Evolutionary conservation across 768 basidiomycete genomes (phyloP).

Genomic region (Mycena epipterygia): DNA sequence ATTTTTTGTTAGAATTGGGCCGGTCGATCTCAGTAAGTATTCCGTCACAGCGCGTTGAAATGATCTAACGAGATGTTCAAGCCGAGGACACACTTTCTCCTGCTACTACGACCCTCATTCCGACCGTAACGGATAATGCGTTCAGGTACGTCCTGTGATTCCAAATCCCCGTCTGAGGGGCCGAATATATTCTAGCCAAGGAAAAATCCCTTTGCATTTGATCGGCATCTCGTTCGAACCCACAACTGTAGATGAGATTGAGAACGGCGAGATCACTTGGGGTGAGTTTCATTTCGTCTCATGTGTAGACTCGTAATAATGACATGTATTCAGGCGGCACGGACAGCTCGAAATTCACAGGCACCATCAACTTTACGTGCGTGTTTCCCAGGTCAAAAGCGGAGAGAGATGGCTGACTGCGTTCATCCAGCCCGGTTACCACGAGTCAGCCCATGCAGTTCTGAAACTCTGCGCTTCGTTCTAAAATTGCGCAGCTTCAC

Average conservation of each 20-base stretch:
- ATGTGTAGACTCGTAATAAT: background rate
- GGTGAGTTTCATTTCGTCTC: background rate
- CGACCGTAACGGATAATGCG: constrained; percentile 59
- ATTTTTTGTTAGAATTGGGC: constrained; percentile 56
- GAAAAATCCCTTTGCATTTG: constrained; percentile 43
- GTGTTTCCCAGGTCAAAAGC: constrained; percentile 6
- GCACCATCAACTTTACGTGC: constrained; percentile 49
- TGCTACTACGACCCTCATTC: constrained; percentile 38
- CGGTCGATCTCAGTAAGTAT: constrained; percentile 51
- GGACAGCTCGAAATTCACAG: constrained; percentile 44
- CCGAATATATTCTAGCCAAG: constrained; percentile 36
- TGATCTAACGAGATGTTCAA: background rate
- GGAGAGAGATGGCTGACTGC: too few species aligned
- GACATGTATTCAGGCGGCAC: constrained; percentile 38
- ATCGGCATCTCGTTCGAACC: constrained; percentile 57
- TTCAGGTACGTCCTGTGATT: constrained; percentile 20
- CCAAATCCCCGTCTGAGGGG: background rate
- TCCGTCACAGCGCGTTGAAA: background rate
- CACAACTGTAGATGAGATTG: constrained; percentile 39
- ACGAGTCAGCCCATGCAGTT: background rate
- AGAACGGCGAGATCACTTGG: constrained; percentile 39
- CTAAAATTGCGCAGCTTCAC: constrained; percentile 34
- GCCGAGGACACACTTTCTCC: constrained; percentile 6
- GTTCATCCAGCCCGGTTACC: constrained; percentile 2
- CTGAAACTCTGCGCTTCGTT: constrained; percentile 30